Base-by-base conservation (phyloP, 2,329 filamentous ascomycete species). In the Aureobasidium sp. region DNA sequence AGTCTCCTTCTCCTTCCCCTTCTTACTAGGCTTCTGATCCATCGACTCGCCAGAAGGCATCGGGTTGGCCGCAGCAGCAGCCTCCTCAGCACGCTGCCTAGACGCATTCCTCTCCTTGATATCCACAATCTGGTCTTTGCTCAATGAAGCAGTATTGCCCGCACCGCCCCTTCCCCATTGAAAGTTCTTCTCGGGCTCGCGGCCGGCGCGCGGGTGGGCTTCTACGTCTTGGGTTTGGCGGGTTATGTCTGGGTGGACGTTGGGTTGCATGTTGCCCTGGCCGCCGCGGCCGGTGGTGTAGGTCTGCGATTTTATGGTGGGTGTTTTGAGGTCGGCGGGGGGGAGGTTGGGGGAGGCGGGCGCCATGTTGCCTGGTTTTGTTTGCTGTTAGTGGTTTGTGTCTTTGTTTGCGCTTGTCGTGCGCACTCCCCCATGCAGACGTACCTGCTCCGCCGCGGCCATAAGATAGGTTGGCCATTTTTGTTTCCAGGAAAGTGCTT, bases 271-370 rank as follows among this genome's bases (percentile, higher is more conserved):
- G 79, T 96, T 96, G 64, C 91, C 91, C 5, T 84, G 87, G 64
- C 92, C 92, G 62, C 92, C 92, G 57, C 92, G 89, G 62, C 92
- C 92, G 3, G 92, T 97, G 22, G 92, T 96, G 71, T 93, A 91
- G 67, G 90, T 81, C n/a, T 88, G 78, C 51, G 84, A 84, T 78
- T 95, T 96, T 72, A 97, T 84, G 14, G 85, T 88, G 0, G 92
- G 92, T 1, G 91, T 96, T 69, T 87, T 79, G 66, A 96, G 84
- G 70, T 93, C 89, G 53, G 69, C 66, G 52, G 68, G 70, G 58
- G 69, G 69, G 56, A 70, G 69, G 62, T 70, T 70, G 45, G 71
- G 68, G 52, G 74, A 71, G 29, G 75, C 73, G 29, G 73, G 73
- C 62, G 70, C 74, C 63, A 82, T 78, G 72, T 82, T 82, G 67